Evolutionary conservation across 305 asterid species (phyloP), one percentile per base, ranked within the genome.

Genomic region (Solanum hybrid): DNA sequence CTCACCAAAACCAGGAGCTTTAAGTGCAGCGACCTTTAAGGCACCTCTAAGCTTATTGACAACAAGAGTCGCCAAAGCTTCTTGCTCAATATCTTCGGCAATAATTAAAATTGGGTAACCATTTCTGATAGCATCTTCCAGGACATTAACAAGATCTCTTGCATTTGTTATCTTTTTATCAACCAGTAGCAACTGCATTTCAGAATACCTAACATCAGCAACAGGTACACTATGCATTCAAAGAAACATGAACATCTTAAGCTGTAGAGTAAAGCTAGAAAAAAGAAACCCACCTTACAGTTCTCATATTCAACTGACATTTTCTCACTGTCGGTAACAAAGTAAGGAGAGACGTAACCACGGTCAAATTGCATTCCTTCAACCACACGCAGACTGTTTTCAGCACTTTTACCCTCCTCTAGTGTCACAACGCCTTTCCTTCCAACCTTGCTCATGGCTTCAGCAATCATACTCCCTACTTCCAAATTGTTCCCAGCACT

Each of bases 331-430:
- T 92, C 94, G 1, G 94, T 92, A 11, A 93, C 94, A 85, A 93
- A 93, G 89, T 93, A 93, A 88, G 95, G 95, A 22, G 95, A 93
- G 28, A 92, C 92, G 51, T 91, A 93, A 61, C 95, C 95, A 76
- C 95, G 94, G 13, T 93, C 95, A 93, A 93, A 93, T 86, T 93
- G 95, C 95, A 93, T 93, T 86, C 95, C 94, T 88, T 93, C 95
- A 40, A 93, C 94, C 24, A 93, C 95, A 37, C 91, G 87, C 57
- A 93, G 86, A 88, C 89, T 91, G 89, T 92, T 93, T 84, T 92
- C 95, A 33, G 95, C 93, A 89, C 95, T 92, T 90, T 92, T 93
- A 40, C 95, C 95, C 88, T 93, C 95, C 88, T 93, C 95, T 74
- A 88, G 93, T 6, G 91, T 87, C 83, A 93, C 91, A 7, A 97